A percentile compares a stretch with the other conserved stretches of the same genome.
These are phyloP conservation scores for Termitomyces heimii DNA, from an alignment of 768 basidiomycete genomes.

Conservation along the genomic window DNA sequence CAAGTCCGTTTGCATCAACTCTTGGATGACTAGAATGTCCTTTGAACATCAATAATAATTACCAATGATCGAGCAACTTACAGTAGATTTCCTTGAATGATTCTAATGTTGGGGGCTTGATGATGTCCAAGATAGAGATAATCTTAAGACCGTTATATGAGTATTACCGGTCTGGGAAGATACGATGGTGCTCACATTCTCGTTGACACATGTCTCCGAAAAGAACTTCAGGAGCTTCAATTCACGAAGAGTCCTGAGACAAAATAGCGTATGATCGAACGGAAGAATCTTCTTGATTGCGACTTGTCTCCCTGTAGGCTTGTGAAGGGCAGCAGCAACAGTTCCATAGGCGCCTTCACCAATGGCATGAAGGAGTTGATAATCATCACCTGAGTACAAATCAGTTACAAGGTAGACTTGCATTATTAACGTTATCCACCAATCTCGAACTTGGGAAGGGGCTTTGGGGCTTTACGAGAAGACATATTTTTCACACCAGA, in stretches of 20 bases:
- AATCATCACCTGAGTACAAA: conserved; percentile 51
- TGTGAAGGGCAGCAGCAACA: conserved; percentile 84
- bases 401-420: not conserved
- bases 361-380: conserved; percentile 66
- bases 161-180: not conserved
- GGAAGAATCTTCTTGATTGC: conserved; percentile 96
- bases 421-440: conserved; percentile 30
- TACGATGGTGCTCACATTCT: conserved; percentile 50
- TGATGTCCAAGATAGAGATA: conserved; percentile 88
- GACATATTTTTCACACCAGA: conserved; percentile 46
- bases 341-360: conserved; percentile 90
- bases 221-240: conserved; percentile 87
- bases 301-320: conserved; percentile 74
- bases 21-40: conserved; percentile 58
- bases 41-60: conserved; percentile 2
- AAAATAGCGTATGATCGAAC: conserved; percentile 92
- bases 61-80: conserved; percentile 21
- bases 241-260: conserved; percentile 83
- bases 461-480: conserved; percentile 53
- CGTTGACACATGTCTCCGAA: conserved; percentile 72
- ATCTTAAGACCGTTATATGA: conserved; percentile 42
- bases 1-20: conserved; percentile 87
- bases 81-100: conserved; percentile 88
- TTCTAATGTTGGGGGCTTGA: conserved; percentile 70
- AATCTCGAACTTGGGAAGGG: conserved; percentile 68